Conservation (phyloP, 2,329 filamentous ascomycete genomes). For the Chaetoscypha palmicola region DNA sequence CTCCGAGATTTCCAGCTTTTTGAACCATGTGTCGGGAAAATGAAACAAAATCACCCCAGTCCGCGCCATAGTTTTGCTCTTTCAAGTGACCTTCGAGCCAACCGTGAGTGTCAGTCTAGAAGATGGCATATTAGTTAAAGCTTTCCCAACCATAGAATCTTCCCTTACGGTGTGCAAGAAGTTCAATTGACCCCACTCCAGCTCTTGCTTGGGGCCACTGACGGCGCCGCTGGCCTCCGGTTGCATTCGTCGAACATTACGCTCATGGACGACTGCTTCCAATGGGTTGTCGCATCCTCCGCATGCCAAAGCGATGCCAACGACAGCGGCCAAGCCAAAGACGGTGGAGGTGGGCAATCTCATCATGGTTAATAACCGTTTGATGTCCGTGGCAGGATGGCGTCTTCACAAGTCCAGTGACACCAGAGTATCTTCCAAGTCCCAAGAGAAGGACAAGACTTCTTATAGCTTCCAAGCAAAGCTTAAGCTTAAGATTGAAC, state of each 20-base stretch:
- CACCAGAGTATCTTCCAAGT: neutral
- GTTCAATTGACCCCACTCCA: slow-evolving; percentile 26
- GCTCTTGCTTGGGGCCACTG: slow-evolving; percentile 34
- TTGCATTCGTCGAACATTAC: slow-evolving; percentile 43
- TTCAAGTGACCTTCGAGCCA: slow-evolving; percentile 90
- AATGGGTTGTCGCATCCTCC: slow-evolving; percentile 37
- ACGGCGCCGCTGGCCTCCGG: slow-evolving; percentile 38
- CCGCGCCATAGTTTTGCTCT: slow-evolving; percentile 86
- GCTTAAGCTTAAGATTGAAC: neutral
- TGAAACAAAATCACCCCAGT: slow-evolving; percentile 96
- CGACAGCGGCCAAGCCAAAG: slow-evolving; percentile 16
- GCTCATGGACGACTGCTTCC: slow-evolving; percentile 37
- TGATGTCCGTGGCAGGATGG: neutral
- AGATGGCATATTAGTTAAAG: slow-evolving; percentile 2
- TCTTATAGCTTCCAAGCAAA: neutral
- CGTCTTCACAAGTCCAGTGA: neutral
- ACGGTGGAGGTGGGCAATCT: slow-evolving; percentile 8
- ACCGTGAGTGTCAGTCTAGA: slow-evolving; percentile 40
- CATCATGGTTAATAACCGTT: slow-evolving; percentile 11
- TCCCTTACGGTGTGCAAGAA: slow-evolving; percentile 26
- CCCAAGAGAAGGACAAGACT: neutral
- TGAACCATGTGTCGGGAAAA: slow-evolving; percentile 76
- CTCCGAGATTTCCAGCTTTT: slow-evolving; percentile 68
- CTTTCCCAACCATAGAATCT: neutral
- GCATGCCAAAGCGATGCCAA: slow-evolving; percentile 32